Conservation (phyloP, 495 filamentous ascomycete species). For the Penicillium dipodomyicola region DNA sequence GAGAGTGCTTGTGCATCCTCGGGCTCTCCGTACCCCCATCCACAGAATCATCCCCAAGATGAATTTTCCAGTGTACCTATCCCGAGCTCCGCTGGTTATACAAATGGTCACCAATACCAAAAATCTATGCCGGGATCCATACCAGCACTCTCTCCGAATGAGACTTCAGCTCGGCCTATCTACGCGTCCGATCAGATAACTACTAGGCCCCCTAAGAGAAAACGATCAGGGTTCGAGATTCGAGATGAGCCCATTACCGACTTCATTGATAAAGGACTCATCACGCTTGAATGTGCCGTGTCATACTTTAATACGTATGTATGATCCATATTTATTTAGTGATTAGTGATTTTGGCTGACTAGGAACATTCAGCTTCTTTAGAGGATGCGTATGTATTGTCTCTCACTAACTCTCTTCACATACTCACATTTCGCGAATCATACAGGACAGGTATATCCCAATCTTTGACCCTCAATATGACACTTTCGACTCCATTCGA, state of each 20-base stretch:
- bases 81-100: neutral
- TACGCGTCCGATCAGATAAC: conserved; percentile 4
- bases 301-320: conserved; percentile 38
- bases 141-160: conserved; percentile 16
- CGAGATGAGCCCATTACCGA: conserved; percentile 35
- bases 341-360: neutral
- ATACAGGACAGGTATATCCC: conserved; percentile 46
- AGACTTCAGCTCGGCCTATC: conserved; percentile 6
- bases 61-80: neutral
- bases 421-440: conserved; percentile 3
- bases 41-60: conserved; percentile 2
- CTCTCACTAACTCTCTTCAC: neutral
- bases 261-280: conserved; percentile 38
- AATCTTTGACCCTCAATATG: conserved; percentile 42
- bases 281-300: conserved; percentile 33
- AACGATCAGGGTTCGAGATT: conserved; percentile 38
- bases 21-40: conserved; percentile 8
- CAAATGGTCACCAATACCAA: conserved; percentile 8
- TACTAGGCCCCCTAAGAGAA: conserved; percentile 22
- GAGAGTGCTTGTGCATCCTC: conserved; percentile 15
- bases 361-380: conserved; percentile 35
- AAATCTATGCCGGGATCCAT: conserved; percentile 10
- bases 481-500: conserved; percentile 43
- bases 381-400: conserved; percentile 39
- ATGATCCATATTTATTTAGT: neutral